phyloP scores from a whole-genome alignment of 441 rosid genomes.

The Brassica balearica region DNA sequence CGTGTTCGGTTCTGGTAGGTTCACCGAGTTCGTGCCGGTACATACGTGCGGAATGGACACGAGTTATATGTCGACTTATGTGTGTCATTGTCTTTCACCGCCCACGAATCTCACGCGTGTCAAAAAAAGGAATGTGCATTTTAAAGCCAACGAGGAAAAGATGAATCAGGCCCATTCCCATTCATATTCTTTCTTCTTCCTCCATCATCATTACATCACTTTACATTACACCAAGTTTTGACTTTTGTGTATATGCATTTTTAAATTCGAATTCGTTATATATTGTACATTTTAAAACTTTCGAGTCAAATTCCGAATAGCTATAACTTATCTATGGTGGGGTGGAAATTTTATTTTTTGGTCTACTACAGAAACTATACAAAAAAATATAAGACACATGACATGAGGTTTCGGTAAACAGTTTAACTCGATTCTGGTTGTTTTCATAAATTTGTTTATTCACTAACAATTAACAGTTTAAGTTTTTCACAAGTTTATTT shows the following conservation, averaged over 20 bases:
- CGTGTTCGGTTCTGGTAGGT: conserved; percentile 38
- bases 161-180: conserved; percentile 42
- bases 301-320: too few species aligned
- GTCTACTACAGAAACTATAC: too few species aligned
- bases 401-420: too few species aligned
- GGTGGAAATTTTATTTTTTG: too few species aligned
- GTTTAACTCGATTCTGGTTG: too few species aligned
- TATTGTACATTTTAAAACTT: not conserved
- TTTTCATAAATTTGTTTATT: too few species aligned
- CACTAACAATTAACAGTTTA: too few species aligned
- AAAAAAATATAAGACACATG: too few species aligned
- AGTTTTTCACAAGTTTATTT: too few species aligned
- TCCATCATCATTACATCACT: conserved; percentile 43
- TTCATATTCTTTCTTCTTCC: conserved; percentile 31
- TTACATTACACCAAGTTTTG: conserved; percentile 40
- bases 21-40: conserved; percentile 27
- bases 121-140: conserved; percentile 20
- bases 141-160: conserved; percentile 37
- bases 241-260: conserved; percentile 7
- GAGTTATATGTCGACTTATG: conserved; percentile 27
- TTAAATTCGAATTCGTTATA: not conserved
- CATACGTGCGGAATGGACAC: conserved; percentile 26
- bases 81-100: conserved; percentile 37
- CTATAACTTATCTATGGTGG: too few species aligned
- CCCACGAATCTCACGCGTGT: conserved; percentile 46